phyloP scores from a whole-genome alignment of 306 rosid genomes.

The Senna siamea region DNA sequence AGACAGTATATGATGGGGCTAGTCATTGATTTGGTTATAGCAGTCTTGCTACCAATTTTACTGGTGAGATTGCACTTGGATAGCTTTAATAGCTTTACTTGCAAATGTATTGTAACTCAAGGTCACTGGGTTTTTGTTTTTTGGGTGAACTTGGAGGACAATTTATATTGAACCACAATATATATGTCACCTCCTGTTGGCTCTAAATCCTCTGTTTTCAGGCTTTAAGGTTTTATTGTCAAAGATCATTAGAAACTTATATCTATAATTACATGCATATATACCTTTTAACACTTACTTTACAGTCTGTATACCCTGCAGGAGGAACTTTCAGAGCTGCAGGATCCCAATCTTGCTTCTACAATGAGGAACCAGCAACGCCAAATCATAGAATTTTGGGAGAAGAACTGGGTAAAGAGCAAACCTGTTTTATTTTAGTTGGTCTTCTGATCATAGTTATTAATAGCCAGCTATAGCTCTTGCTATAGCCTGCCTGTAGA shows the following conservation, averaged over 20 bases:
- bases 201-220: constrained; percentile 10
- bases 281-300: neutral
- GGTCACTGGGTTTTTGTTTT: neutral
- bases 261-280: constrained; percentile 2
- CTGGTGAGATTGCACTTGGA: neutral
- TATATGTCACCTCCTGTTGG: constrained; percentile 10
- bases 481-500: neutral
- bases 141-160: too few relatives aligned
- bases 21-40: neutral
- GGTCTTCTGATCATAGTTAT: constrained; percentile 7
- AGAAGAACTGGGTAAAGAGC: constrained; percentile 75
- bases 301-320: constrained; percentile 38
- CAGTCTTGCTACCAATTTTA: constrained; percentile 25
- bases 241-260: neutral
- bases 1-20: neutral
- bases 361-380: constrained; percentile 66
- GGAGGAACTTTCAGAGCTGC: constrained; percentile 92
- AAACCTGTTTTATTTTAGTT: constrained; percentile 34
- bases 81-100: neutral
- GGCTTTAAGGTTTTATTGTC: constrained; percentile 3
- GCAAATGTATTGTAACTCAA: constrained; percentile 20
- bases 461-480: neutral
- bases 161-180: too few relatives aligned
- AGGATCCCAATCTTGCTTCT: constrained; percentile 79
- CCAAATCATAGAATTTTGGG: constrained; percentile 80